These are phyloP conservation scores for Schwanniomyces vanrijiae DNA, from an alignment of 805 yeast genomes.

Conservation along the genomic window DNA sequence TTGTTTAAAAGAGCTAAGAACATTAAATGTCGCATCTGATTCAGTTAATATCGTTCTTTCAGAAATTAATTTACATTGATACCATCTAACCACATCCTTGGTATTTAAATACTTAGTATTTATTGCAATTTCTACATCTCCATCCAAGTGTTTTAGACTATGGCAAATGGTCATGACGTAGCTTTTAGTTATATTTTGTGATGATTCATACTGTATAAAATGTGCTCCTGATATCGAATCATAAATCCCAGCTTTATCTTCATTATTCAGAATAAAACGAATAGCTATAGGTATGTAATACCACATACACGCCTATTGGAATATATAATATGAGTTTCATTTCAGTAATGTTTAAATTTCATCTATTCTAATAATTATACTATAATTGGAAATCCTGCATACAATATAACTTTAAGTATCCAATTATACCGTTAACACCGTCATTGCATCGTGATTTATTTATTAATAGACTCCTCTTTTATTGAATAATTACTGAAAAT, in stretches of 20 bases:
- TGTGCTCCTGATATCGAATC: conserved; percentile 22
- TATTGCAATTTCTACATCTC: conserved; percentile 5
- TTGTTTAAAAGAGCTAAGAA: conserved; percentile 16
- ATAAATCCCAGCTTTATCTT: conserved; percentile 12
- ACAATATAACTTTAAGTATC: neutral
- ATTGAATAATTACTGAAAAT: neutral
- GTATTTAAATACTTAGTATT: conserved; percentile 6
- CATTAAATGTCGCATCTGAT: conserved; percentile 1
- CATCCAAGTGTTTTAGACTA: conserved; percentile 8
- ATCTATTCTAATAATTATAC: neutral
- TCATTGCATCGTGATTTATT: neutral
- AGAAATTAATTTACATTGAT: conserved; percentile 8
- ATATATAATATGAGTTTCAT: neutral
- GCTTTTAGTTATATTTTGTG: conserved; percentile 5
- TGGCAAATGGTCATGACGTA: conserved; percentile 16
- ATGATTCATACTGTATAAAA: conserved; percentile 7
- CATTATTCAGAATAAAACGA: conserved; percentile 16
- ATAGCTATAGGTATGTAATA: conserved; percentile 19
- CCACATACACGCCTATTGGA: conserved; percentile 12
- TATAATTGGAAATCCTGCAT: neutral
- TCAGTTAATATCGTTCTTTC: conserved; percentile 1
- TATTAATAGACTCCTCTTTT: neutral
- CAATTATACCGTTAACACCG: conserved; percentile 5
- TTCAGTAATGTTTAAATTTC: neutral
- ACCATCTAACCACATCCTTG: conserved; percentile 14